Base-by-base conservation (phyloP, 148 eudicot genomes). In the Arctostaphylos glauca region DNA sequence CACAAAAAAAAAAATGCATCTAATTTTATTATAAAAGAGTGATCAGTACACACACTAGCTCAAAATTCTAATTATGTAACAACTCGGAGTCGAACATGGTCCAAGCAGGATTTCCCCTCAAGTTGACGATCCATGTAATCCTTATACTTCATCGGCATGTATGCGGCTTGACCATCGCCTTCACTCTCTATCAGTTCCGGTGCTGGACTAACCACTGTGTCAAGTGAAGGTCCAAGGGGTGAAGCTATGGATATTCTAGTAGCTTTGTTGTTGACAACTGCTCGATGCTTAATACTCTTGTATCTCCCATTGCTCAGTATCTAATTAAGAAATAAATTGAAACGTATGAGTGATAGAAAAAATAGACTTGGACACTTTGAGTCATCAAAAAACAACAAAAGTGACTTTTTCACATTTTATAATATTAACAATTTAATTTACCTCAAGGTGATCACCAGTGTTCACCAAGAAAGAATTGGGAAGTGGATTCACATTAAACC, bases 241-340 rank as follows among this genome's bases (percentile, higher is more conserved):
- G 23, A 6, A 56, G 82, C 88, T 3, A 89, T 23, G 7, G 91
- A 87, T 2, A 87, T 85, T 71, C 91, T 83, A 19, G 78, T 83
- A 14, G 70, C 83, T 60, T 54, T 77, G 67, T 13, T 85, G 77
- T 87, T 89, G 60, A 89, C 84, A 43, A 78, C 81, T 52, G 86
- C 91, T 73, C 89, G 76, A 48, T 89, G 91, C 23, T 77, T 9
- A 19, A 82, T 74, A 47, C 91, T 87, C 71, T 73, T 87, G 83
- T 85, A 89, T 71, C 46, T 87, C 31, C 89, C 91, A 48, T 89
- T 89, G 85, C 88, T 89, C 38, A 89, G 77, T 71, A 85, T 81
- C 89, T 87, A n/a, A n/a, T n/a, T n/a, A 44, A 16, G 25, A 43
- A 66, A 31, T 12, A 31, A 66, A 66, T 10, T 13, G 2, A 5